Percentiles rank a stretch among this genome's conserved stretches.
Evolutionary conservation across 2,329 filamentous ascomycete species (phyloP).

Genomic region (Sarocladium brachiariae): DNA sequence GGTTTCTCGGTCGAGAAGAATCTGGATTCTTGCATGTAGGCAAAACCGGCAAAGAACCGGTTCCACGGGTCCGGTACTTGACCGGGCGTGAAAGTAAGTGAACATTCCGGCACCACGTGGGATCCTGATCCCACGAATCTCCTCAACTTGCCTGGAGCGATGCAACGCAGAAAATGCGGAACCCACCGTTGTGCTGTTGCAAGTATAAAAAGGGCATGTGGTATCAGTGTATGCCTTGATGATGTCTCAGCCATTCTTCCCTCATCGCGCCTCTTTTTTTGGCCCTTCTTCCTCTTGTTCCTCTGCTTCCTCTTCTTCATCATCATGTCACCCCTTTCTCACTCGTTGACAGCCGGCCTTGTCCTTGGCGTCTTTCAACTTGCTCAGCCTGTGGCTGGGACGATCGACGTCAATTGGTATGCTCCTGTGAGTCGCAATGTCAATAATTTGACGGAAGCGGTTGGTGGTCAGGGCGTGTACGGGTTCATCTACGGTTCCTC

Average conservation of each 20-base stretch:
- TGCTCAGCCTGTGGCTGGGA: background rate
- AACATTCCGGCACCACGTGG: conserved; percentile 1
- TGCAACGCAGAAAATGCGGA: no score
- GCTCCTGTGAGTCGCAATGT: conserved; percentile 47
- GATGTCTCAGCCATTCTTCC: no score
- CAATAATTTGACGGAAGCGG: conserved; percentile 53
- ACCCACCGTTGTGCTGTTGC: no score
- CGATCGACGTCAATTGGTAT: conserved; percentile 46
- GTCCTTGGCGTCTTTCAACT: conserved; percentile 8
- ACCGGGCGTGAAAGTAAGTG: no score
- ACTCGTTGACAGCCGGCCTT: conserved; percentile 8
- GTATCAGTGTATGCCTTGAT: no score
- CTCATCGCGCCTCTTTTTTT: background rate
- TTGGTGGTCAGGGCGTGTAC: conserved; percentile 57
- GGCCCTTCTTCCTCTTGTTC: background rate
- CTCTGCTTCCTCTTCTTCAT: background rate
- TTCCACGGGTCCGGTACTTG: no score
- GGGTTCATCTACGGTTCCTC: conserved; percentile 71
- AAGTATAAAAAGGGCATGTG: no score
- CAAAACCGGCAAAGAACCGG: no score
- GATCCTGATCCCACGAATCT: no score
- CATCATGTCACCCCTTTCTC: background rate
- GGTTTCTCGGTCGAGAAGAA: no score
- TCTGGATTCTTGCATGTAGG: no score
- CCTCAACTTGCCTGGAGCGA: no score